Evolutionary conservation across 2,329 filamentous ascomycete genomes (phyloP).

Genomic region (Phialemoniopsis sp.): DNA sequence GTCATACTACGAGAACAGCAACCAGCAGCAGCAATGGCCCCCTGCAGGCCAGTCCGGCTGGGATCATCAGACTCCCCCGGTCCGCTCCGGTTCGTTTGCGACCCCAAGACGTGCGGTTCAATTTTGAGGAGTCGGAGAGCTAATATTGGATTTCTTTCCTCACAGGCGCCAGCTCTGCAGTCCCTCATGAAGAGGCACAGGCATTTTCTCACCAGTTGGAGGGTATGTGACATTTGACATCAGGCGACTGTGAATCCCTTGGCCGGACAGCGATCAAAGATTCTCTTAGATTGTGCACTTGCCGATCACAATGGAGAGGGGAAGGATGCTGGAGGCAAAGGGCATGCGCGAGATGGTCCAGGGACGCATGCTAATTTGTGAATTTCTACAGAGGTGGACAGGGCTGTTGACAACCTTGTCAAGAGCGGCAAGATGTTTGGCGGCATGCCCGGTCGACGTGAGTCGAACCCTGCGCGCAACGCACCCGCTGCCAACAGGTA

Average conservation of each 20-base stretch:
- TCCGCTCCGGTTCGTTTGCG: slow-evolving; percentile 17
- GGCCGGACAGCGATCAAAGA: neutral
- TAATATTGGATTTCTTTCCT: neutral
- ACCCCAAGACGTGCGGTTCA: neutral
- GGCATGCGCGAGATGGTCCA: neutral
- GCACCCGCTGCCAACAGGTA: slow-evolving; percentile 44
- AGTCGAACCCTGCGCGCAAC: slow-evolving; percentile 43
- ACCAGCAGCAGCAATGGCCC: slow-evolving; percentile 16
- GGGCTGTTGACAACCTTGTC: slow-evolving; percentile 89
- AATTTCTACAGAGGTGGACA: slow-evolving; percentile 74
- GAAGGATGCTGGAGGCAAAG: neutral
- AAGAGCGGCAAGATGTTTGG: slow-evolving; percentile 98
- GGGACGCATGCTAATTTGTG: slow-evolving; percentile 5
- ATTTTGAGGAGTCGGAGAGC: slow-evolving; percentile 2
- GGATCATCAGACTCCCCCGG: slow-evolving; percentile 20
- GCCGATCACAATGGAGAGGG: neutral
- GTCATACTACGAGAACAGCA: slow-evolving; percentile 20
- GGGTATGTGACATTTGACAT: slow-evolving; percentile 20
- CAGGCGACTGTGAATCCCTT: no score
- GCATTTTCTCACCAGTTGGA: slow-evolving; percentile 29
- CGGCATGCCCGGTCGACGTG: slow-evolving; percentile 65
- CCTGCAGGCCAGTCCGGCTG: slow-evolving; percentile 16
- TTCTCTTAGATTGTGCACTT: neutral
- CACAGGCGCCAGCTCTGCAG: slow-evolving; percentile 26
- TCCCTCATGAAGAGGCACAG: slow-evolving; percentile 24